Percentiles rank a stretch among this genome's conserved stretches.
Evolutionary conservation across 345 rosid species (phyloP).

Genomic region (Linum lewisii): DNA sequence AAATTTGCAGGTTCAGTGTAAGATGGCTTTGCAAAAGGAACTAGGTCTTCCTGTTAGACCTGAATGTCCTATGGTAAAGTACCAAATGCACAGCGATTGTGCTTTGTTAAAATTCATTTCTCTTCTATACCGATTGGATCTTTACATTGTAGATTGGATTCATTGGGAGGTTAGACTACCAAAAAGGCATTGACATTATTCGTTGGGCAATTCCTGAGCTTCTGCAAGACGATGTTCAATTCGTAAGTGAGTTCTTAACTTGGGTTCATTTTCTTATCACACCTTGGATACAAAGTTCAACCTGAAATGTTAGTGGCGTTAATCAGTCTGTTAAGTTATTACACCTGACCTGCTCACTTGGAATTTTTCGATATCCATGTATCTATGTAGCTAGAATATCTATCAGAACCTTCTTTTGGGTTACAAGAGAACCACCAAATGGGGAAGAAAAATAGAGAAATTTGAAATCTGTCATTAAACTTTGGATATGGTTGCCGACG

Average conservation of each 20-base stretch:
- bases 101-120: slow-evolving; percentile 4
- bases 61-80: slow-evolving; percentile 71
- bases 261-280: not conserved
- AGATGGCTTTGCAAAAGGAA: slow-evolving; percentile 83
- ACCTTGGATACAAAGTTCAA: not conserved
- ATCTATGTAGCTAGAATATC: no score
- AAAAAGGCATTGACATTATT: slow-evolving; percentile 88
- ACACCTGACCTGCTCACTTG: no score
- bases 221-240: slow-evolving; percentile 80
- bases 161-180: slow-evolving; percentile 90
- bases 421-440: no score
- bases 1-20: slow-evolving; percentile 55
- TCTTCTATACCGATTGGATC: slow-evolving; percentile 14
- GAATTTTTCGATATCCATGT: no score
- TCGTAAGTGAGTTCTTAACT: slow-evolving; percentile 54
- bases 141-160: slow-evolving; percentile 64
- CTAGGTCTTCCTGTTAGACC: slow-evolving; percentile 79
- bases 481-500: no score
- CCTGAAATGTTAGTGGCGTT: no score
- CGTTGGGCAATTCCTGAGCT: slow-evolving; percentile 60
- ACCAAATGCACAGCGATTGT: slow-evolving; percentile 1
- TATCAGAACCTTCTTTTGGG: no score
- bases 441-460: no score
- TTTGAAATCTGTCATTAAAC: no score
- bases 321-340: no score